A percentile compares a stretch with the other conserved stretches of the same genome.
phyloP scores from a whole-genome alignment of 192 early-diverging fungal species.

The Backusella mclennaniae region DNA sequence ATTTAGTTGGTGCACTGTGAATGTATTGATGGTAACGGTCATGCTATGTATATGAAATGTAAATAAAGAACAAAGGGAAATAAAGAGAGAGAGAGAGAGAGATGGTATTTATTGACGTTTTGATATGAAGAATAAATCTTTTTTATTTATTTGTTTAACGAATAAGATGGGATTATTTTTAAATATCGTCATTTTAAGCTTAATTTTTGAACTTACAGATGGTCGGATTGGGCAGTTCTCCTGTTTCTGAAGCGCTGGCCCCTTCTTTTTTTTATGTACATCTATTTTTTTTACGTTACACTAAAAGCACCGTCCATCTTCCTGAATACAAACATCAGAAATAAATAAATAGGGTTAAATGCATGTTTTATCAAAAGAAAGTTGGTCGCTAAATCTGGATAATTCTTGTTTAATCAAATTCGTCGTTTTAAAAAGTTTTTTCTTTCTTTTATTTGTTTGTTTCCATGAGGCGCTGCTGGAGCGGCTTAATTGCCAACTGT shows the following conservation, averaged over 20 bases:
- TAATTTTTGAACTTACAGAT: neutral
- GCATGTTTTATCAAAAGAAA: neutral
- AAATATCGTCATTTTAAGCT: slow-evolving; percentile 7
- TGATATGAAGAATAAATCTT: neutral
- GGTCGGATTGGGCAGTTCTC: neutral
- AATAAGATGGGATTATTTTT: neutral
- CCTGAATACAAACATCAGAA: neutral
- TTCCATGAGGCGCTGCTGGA: neutral
- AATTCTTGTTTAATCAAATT: neutral
- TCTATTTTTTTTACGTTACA: neutral
- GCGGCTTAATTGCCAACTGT: neutral
- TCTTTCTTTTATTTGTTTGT: neutral
- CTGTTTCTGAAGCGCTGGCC: neutral
- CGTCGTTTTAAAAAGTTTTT: neutral
- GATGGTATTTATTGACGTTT: neutral
- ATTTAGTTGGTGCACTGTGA: neutral
- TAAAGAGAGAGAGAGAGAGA: neutral
- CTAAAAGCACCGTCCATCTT: neutral
- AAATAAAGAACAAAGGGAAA: neutral
- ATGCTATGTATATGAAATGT: neutral
- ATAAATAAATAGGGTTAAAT: neutral
- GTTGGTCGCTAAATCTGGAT: neutral
- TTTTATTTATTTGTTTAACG: neutral
- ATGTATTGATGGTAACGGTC: neutral
- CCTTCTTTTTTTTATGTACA: neutral